Evolutionary conservation across 2,329 filamentous ascomycete genomes (phyloP), one percentile per base, ranked within the genome.

Genomic region (Ophiobolus disseminans): DNA sequence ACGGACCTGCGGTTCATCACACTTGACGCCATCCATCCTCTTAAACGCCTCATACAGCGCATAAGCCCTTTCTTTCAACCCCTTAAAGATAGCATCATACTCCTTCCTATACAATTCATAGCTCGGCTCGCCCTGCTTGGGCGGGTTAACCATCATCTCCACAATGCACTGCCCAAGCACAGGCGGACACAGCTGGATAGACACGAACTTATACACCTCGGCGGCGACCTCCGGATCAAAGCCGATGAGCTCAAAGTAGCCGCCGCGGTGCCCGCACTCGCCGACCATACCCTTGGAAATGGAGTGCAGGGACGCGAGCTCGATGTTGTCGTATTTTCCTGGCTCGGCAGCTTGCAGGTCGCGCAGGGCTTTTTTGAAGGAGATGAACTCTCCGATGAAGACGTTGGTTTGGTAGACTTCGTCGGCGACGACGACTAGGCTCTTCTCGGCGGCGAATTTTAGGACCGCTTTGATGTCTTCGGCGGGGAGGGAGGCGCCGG

Each of bases 381-480:
- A 95, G 77, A 90, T 86, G 80, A 99, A 99, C 73, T 93, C 82
- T 74, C 94, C 94, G 54, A 89, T 80, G 77, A 99, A 99, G 64
- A 99, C 89, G 75, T 99, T 99, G 70, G 94, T 97, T 78, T 99
- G 94, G 84, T 99, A 99, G 28, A 99, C 94, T 76, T 99, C 94
- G 69, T 99, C 94, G 42, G 94, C 94, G 66, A 99, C 84, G 58
- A 97, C 81, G 46, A 97, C 91, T 20, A 99, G 82, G 63, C 87
- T 85, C 80, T 97, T 86, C 73, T 92, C 82, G 21, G 86, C 87
- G 30, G 94, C 93, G 57, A 97, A 88, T 57, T 94, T 85, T 60
- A 97, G 82, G n/a, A 97, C 90, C 41, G 83, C 82, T 66, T 87
- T 86, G 73, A 99, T 86, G 68, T 97, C 91, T 16, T 85, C 82